Conservation (phyloP, 2,329 filamentous ascomycete species). For the Diaporthe caulivora region DNA sequence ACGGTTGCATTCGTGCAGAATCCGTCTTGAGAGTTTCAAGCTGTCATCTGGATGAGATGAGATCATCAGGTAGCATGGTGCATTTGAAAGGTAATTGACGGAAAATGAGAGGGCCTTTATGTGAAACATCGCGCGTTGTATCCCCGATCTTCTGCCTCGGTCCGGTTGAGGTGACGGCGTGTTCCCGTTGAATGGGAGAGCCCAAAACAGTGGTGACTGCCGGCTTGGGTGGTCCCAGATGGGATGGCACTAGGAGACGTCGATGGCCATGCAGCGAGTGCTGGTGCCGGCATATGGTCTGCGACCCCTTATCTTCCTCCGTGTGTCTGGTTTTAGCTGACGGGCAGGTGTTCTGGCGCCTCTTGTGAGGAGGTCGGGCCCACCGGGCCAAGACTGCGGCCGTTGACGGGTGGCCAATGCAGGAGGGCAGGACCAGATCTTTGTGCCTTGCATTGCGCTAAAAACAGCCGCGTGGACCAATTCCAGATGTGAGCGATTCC, state of each 20-base stretch:
- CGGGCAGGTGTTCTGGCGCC: not conserved
- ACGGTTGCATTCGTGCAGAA: slow-evolving; percentile 4
- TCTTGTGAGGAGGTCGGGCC: not conserved
- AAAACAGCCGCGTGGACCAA: slow-evolving; percentile 31
- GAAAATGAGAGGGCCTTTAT: slow-evolving; percentile 32
- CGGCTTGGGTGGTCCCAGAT: slow-evolving; percentile 11
- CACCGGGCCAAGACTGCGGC: slow-evolving; percentile 14
- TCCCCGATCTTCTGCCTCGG: slow-evolving; percentile 18
- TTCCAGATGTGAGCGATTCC: slow-evolving; percentile 3
- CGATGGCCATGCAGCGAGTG: not conserved
- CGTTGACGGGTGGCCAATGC: slow-evolving; percentile 26
- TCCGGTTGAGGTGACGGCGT: not conserved
- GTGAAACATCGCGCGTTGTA: slow-evolving; percentile 32
- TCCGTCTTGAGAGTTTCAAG: slow-evolving; percentile 15
- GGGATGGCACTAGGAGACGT: not conserved
- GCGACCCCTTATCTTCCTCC: not conserved
- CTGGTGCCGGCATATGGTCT: slow-evolving; percentile 6
- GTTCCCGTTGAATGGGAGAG: not conserved
- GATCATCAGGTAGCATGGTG: slow-evolving; percentile 16
- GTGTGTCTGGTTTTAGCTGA: not conserved
- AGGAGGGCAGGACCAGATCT: slow-evolving; percentile 25
- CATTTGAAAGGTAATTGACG: slow-evolving; percentile 21
- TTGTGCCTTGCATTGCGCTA: slow-evolving; percentile 25
- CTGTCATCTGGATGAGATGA: slow-evolving; percentile 14
- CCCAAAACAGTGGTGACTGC: slow-evolving; percentile 12